Percentiles rank a stretch among this genome's conserved stretches.
Conservation (phyloP, 2,329 filamentous ascomycete genomes). For the Paraphoma chrysanthemicola region DNA sequence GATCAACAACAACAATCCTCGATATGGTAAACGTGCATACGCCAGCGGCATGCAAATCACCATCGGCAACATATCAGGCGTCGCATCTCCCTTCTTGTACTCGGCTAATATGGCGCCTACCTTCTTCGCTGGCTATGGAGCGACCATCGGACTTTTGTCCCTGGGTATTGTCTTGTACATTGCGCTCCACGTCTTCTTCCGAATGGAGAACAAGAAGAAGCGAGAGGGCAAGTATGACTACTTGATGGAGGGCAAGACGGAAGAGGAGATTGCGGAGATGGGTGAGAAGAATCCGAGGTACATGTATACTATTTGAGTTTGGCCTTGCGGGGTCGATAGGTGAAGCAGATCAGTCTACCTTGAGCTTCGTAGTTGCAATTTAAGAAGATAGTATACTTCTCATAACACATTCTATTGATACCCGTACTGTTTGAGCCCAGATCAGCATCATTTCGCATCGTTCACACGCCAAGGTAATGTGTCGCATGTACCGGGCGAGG, state of each 20-base stretch:
- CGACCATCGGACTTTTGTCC: slow-evolving; percentile 26
- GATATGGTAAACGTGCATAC: slow-evolving; percentile 40
- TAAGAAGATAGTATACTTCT: too few species aligned
- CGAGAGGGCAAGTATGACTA: slow-evolving; percentile 29
- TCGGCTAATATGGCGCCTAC: slow-evolving; percentile 14
- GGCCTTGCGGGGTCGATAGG: background rate
- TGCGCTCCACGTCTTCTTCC: slow-evolving; percentile 27
- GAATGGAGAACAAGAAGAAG: slow-evolving; percentile 29
- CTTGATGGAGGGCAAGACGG: slow-evolving; percentile 30
- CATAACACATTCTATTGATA: too few species aligned
- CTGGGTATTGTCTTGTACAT: slow-evolving; percentile 25
- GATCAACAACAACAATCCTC: slow-evolving; percentile 37
- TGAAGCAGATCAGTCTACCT: background rate
- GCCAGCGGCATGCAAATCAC: slow-evolving; percentile 46
- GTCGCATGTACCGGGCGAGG: too few species aligned
- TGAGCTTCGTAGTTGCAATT: too few species aligned
- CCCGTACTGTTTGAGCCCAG: too few species aligned
- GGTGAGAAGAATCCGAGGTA: slow-evolving; percentile 35
- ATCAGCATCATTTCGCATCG: too few species aligned
- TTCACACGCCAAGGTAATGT: too few species aligned
- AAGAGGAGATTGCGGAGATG: slow-evolving; percentile 31
- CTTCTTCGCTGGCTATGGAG: slow-evolving; percentile 30
- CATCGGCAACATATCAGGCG: slow-evolving; percentile 44
- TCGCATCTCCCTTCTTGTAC: slow-evolving; percentile 34
- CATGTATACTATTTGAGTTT: slow-evolving; percentile 27